Evolutionary conservation across 2,329 filamentous ascomycete species (phyloP), one percentile per base, ranked within the genome.

Genomic region (Botrytis elliptica): DNA sequence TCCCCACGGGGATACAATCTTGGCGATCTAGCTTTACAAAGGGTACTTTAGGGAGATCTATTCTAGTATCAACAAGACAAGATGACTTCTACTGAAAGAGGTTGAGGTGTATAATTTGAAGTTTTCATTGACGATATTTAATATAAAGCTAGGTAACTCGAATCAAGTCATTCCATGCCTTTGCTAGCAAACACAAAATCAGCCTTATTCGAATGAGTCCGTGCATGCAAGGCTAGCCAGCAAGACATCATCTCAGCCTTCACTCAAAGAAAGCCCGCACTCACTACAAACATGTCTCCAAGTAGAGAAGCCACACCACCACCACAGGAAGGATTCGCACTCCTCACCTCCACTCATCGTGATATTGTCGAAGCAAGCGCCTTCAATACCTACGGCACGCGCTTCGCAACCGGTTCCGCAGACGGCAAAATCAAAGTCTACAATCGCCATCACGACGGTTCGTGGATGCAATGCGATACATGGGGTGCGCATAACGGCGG

Each of bases 371-470:
- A 80, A 72, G 76, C 80, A 0, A 91, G 95, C 75, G 92, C 93
- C 77, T 97, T 97, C 87, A 98, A 98, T 83, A 91, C 91, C 77
- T 97, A 97, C 82, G 95, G 95, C 78, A 95, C 94, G 79, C 93
- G 95, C 78, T 95, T 95, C 85, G 93, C 95, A 60, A 96, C 94
- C 4, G 94, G 94, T 49, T 96, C 94, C 29, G 93, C 95, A 29
- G 95, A 98, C 82, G 95, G 97, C 82, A 93, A 92, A 82, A 92
- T 98, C 79, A 94, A 95, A 81, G 92, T 98, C 76, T 98, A 95
- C 88, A 93, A 95, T 83, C 88, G 91, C 66, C 92, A 96, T 52
- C 90, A 91, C 77, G 92, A 94, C 78, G 90, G 90, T 60, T 85
- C 89, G 73, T 97, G 94, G 93, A 87, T 89, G 70, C 84, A 96